Conservation (phyloP, 202 grass and related monocot genomes). For the Zoysia matrella region DNA sequence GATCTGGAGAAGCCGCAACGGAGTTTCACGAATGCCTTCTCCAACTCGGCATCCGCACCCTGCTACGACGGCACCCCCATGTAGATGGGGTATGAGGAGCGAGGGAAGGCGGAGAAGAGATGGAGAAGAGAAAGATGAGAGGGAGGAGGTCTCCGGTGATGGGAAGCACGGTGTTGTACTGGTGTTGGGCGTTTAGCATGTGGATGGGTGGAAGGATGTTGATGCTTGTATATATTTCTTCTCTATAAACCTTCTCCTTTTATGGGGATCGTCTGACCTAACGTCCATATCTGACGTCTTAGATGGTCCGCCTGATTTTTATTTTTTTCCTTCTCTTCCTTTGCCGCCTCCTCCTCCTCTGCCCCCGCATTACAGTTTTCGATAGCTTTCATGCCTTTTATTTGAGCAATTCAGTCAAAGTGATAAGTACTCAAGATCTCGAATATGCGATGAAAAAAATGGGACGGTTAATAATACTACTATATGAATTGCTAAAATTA, state of each 20-base stretch:
- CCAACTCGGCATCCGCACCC: constrained; percentile 8
- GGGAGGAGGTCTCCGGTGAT: constrained; percentile 11
- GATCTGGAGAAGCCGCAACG: constrained; percentile 42
- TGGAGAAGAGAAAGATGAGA: background rate
- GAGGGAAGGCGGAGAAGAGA: background rate
- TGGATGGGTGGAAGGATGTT: constrained; percentile 32
- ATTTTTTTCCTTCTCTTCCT: too few relatives aligned
- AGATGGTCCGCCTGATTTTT: too few relatives aligned
- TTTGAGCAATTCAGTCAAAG: background rate
- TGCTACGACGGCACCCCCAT: constrained; percentile 9
- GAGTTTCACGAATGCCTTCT: constrained; percentile 36
- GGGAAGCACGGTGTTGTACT: constrained; percentile 25
- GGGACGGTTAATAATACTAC: background rate
- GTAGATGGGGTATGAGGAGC: constrained; percentile 38
- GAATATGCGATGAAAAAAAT: background rate
- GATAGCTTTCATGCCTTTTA: background rate
- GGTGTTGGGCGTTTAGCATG: constrained; percentile 57
- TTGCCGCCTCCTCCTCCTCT: too few relatives aligned
- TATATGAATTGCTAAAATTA: background rate
- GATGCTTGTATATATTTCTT: background rate
- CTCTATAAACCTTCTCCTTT: background rate
- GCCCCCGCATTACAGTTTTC: background rate
- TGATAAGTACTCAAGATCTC: background rate
- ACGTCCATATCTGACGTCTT: too few relatives aligned
- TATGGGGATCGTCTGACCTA: background rate